Conservation (phyloP, 2,329 filamentous ascomycete genomes). For the Colletotrichum siamense region DNA sequence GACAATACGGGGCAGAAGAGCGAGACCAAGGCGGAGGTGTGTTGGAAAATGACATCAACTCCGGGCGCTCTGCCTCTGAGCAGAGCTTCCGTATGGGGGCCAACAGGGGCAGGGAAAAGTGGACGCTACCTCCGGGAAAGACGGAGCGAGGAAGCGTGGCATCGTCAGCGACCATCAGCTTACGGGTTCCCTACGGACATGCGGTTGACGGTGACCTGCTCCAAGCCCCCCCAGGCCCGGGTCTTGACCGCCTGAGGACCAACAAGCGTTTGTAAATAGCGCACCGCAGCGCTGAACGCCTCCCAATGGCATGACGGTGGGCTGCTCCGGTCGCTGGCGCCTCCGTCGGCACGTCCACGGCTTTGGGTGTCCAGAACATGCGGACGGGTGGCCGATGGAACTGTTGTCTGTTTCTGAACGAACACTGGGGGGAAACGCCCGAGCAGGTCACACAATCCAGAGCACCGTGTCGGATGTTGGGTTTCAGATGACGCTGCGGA, state of each 20-base stretch:
- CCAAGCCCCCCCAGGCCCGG: background rate
- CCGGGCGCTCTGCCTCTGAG: constrained; percentile 6
- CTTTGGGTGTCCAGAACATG: background rate
- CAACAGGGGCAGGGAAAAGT: constrained; percentile 15
- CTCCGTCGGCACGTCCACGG: background rate
- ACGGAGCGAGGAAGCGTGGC: constrained; percentile 12
- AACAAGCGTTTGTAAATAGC: constrained; percentile 3
- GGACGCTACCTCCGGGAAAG: constrained; percentile 6
- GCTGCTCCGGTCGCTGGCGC: background rate
- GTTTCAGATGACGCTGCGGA: constrained; percentile 15
- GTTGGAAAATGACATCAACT: constrained; percentile 21
- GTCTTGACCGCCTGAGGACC: background rate
- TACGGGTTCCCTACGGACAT: background rate
- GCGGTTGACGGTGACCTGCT: background rate
- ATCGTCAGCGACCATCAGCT: constrained; percentile 17
- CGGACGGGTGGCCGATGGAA: background rate
- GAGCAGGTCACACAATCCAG: background rate
- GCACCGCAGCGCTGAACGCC: background rate
- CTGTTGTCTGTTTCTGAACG: background rate
- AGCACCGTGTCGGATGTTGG: constrained; percentile 5
- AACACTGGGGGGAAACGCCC: background rate
- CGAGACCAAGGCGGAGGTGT: constrained; percentile 17
- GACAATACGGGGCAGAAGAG: constrained; percentile 4
- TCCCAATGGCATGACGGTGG: background rate
- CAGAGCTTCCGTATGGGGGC: constrained; percentile 8